Percentiles rank a stretch among this genome's conserved stretches.
These are phyloP conservation scores for Pleurotus ostreatus DNA, from an alignment of 768 basidiomycete genomes.

Conservation along the genomic window DNA sequence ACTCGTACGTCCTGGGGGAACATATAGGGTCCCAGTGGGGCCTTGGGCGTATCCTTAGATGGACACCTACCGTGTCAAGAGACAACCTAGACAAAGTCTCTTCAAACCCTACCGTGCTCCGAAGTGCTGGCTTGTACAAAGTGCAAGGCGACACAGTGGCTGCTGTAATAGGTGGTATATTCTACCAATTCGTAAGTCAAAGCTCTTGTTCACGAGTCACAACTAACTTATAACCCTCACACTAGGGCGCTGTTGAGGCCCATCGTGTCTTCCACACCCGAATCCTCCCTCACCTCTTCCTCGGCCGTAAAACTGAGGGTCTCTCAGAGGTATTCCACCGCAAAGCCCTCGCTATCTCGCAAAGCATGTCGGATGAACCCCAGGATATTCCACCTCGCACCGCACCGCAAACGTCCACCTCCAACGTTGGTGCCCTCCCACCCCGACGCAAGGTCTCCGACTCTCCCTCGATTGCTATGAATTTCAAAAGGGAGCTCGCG, in stretches of 20 bases:
- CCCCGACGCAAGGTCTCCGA: too few species aligned
- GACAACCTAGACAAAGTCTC: constrained; percentile 23
- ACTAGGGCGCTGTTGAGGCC: constrained; percentile 42
- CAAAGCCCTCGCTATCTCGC: constrained; percentile 38
- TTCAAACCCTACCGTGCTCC: constrained; percentile 40
- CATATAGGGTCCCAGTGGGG: constrained; percentile 74
- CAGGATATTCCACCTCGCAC: not conserved
- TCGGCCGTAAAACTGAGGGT: constrained; percentile 27
- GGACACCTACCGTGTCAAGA: constrained; percentile 57
- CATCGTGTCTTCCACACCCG: constrained; percentile 50
- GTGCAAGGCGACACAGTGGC: constrained; percentile 75
- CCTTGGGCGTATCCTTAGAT: constrained; percentile 67
- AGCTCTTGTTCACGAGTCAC: not conserved
- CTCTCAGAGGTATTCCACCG: constrained; percentile 45
- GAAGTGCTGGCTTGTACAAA: constrained; percentile 67
- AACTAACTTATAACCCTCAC: constrained; percentile 9
- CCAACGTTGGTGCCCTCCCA: too few species aligned
- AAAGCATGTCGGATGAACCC: constrained; percentile 30
- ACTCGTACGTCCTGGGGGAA: constrained; percentile 71
- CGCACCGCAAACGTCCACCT: too few species aligned
- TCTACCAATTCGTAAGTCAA: constrained; percentile 71
- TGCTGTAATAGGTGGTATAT: constrained; percentile 73
- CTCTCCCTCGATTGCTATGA: too few species aligned
- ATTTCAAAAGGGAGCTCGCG: too few species aligned
- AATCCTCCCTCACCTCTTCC: constrained; percentile 38